Conservation (phyloP, 495 filamentous ascomycete species). For the Clavariopsis aquatica region DNA sequence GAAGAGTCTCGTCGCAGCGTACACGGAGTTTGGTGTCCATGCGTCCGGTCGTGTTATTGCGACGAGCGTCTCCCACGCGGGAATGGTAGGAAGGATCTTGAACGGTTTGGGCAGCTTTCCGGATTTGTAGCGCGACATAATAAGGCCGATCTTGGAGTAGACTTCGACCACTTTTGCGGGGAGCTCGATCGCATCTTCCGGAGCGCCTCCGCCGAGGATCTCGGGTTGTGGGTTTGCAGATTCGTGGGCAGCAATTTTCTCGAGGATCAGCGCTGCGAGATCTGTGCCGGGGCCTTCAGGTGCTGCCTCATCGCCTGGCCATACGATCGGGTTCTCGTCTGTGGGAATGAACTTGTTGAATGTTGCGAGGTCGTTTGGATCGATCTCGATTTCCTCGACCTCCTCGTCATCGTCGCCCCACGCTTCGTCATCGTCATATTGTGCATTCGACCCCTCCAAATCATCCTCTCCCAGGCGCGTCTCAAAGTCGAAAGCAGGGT, state of each 20-base stretch:
- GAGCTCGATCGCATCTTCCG: constrained; percentile 80
- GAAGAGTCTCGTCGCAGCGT: constrained; percentile 85
- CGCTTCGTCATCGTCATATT: constrained; percentile 58
- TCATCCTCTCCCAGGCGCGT: constrained; percentile 57
- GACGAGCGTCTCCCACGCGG: constrained; percentile 86
- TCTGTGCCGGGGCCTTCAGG: constrained; percentile 59
- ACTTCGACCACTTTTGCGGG: constrained; percentile 92
- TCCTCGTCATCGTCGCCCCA: constrained; percentile 68
- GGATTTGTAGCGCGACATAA: constrained; percentile 90
- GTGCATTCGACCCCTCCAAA: constrained; percentile 42
- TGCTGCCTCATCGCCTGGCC: constrained; percentile 44
- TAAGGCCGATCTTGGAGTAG: constrained; percentile 86
- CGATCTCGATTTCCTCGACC: constrained; percentile 78
- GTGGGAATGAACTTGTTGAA: constrained; percentile 87
- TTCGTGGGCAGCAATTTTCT: constrained; percentile 93
- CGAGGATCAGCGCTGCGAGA: constrained; percentile 85
- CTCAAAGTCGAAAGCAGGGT: constrained; percentile 67
- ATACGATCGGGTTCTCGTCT: constrained; percentile 47
- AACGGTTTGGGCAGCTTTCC: constrained; percentile 95
- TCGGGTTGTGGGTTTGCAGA: constrained; percentile 48
- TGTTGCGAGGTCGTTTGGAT: constrained; percentile 83
- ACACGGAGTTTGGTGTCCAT: constrained; percentile 87
- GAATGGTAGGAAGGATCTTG: constrained; percentile 90
- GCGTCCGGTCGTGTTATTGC: constrained; percentile 74
- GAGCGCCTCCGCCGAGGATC: constrained; percentile 30